A percentile compares a stretch with the other conserved stretches of the same genome.
These are phyloP conservation scores for Chalciporus sp. DNA, from an alignment of 1,284 basidiomycete genomes.

Conservation along the genomic window DNA sequence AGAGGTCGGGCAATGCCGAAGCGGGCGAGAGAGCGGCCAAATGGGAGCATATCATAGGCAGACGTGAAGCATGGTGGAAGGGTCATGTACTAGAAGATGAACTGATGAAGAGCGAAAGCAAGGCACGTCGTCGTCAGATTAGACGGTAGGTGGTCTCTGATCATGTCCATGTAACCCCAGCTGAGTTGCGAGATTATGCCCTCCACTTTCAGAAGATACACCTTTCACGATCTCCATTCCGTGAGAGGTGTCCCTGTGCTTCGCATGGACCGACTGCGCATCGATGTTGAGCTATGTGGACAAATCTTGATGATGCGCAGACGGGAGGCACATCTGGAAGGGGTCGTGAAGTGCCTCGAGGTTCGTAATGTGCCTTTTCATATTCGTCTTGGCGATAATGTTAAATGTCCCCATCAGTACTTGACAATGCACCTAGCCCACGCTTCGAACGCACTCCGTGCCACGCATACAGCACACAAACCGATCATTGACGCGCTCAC, in stretches of 20 bases:
- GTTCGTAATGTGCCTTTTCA: constrained; percentile 22
- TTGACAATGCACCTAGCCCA: constrained; percentile 53
- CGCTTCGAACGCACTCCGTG: constrained; percentile 55
- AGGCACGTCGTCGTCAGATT: constrained; percentile 1
- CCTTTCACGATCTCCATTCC: constrained; percentile 59
- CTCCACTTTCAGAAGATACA: constrained; percentile 48
- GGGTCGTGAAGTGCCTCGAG: constrained; percentile 43
- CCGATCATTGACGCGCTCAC: constrained; percentile 46
- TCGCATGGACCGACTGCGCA: constrained; percentile 63
- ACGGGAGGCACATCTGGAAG: constrained; percentile 57
- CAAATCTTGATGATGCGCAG: constrained; percentile 69
- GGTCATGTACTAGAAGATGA: constrained; percentile 15
- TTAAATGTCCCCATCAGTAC: constrained; percentile 37
- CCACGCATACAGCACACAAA: constrained; percentile 56
- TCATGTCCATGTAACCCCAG: neutral
- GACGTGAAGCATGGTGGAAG: constrained; percentile 30
- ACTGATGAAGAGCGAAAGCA: constrained; percentile 4
- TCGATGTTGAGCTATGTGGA: constrained; percentile 77
- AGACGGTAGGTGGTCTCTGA: constrained; percentile 20
- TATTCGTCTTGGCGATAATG: neutral
- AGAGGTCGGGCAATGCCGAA: constrained; percentile 2
- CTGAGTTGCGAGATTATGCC: constrained; percentile 8
- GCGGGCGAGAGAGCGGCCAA: constrained; percentile 46
- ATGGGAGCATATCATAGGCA: constrained; percentile 27
- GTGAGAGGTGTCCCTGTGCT: constrained; percentile 49